These are phyloP conservation scores for Cyphellophora europaea DNA, from an alignment of 2,329 filamentous ascomycete genomes.

Conservation along the genomic window DNA sequence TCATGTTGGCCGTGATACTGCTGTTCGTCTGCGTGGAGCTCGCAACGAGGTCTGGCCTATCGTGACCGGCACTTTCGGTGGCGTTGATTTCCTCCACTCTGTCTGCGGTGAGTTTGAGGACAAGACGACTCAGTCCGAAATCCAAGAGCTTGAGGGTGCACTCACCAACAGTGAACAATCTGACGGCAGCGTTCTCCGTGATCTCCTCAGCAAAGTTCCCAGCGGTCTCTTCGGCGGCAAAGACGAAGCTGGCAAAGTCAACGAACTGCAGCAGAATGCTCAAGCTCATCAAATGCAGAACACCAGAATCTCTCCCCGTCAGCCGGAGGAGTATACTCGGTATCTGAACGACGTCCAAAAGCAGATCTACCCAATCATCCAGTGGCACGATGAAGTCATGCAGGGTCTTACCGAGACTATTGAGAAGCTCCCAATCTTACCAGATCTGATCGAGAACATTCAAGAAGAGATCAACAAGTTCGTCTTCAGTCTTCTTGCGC, in stretches of 20 bases:
- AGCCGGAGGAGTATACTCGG: slow-evolving; percentile 75
- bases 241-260: slow-evolving; percentile 64
- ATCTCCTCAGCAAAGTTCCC: slow-evolving; percentile 73
- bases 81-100: slow-evolving; percentile 87
- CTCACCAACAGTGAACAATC: slow-evolving; percentile 54
- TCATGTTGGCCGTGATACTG: slow-evolving; percentile 70
- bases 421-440: slow-evolving; percentile 75
- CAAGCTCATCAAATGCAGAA: slow-evolving; percentile 66
- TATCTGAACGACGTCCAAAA: slow-evolving; percentile 64
- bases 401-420: slow-evolving; percentile 68
- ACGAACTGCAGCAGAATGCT: slow-evolving; percentile 71
- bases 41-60: slow-evolving; percentile 63
- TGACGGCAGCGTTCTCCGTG: slow-evolving; percentile 58
- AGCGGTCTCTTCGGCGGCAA: slow-evolving; percentile 68
- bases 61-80: slow-evolving; percentile 86
- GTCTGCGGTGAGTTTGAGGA: slow-evolving; percentile 73
- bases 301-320: slow-evolving; percentile 61
- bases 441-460: slow-evolving; percentile 75
- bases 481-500: slow-evolving; percentile 84
- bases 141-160: slow-evolving; percentile 78
- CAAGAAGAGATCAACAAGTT: slow-evolving; percentile 83
- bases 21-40: slow-evolving; percentile 59
- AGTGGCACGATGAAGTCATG: slow-evolving; percentile 86
- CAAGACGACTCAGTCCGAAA: slow-evolving; percentile 83
- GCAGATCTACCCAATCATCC: slow-evolving; percentile 80